Base-by-base conservation (phyloP, 257 asterid genomes). In the Parsonsia alboflavescens region DNA sequence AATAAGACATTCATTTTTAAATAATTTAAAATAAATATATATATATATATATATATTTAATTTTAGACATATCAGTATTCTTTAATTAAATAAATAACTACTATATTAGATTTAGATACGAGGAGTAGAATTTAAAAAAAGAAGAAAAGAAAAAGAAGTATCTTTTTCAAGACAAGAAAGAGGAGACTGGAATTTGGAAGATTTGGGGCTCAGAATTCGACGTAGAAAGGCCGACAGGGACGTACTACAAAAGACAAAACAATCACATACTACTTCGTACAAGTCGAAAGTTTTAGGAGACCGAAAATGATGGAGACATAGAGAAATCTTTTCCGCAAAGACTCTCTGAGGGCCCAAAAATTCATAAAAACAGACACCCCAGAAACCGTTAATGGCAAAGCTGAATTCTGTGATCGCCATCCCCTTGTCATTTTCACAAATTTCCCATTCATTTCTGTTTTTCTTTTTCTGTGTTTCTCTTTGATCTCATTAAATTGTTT, bases 371-470 rank as follows among this genome's bases (percentile, higher is more conserved):
- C 48, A 30, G 19, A 6, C 24, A 26, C 53, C 70, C 10, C 39
- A 66, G 15, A 36, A 45, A 50, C 52, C 68, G 71, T 76, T 48
- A 70, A 76, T 70, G 77, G 81, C 59, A 30, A 6, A 28, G 17
- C 72, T n/a, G n/a, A 57, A 9, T 58, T 17, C 62, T 57, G 24
- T 19, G 57, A 22, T 33, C 21, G 3, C 26, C 67, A 16, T 12
- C 44, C 28, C 16, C 10, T 36, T n/a, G 39, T 46, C 70, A 2
- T 64, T 10, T 71, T 28, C 67, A 48, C 63, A 3, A 36, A 54
- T 72, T 26, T 65, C 78, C 64, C 68, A n/a, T 59, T 70, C 78
- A 74, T 64, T 28, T 50, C 22, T 39, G 17, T 33, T 33, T 21
- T 63, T 73, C 71, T 61, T 49, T 46, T 15, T 4, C 53, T 41